Evolutionary conservation across 495 filamentous ascomycete species (phyloP).

Genomic region (Bacidia rubella): DNA sequence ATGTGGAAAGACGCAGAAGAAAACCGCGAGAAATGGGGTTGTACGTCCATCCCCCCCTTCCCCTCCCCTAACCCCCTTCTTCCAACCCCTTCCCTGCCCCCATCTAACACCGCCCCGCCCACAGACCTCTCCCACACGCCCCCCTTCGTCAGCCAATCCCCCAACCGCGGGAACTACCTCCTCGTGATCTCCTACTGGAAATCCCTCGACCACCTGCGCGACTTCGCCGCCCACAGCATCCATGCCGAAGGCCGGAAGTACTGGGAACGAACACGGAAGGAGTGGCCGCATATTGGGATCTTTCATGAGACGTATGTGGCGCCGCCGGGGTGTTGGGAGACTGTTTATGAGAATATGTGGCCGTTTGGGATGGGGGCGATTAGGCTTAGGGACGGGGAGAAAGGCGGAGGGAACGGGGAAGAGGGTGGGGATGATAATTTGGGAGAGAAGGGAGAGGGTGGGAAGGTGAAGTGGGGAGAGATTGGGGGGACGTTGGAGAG

Average conservation of each 20-base stretch:
- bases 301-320: constrained; percentile 36
- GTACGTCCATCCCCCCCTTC: constrained; percentile 3
- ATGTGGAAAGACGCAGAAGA: constrained; percentile 18
- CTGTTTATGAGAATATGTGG: constrained; percentile 27
- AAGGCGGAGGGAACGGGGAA: background rate
- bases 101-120: background rate
- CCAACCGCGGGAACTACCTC: constrained; percentile 8
- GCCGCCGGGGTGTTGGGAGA: constrained; percentile 30
- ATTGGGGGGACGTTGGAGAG: constrained; percentile 6
- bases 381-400: background rate
- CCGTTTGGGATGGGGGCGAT: constrained; percentile 19
- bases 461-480: background rate
- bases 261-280: constrained; percentile 26
- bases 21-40: constrained; percentile 24
- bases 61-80: too few relatives aligned
- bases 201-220: constrained; percentile 31
- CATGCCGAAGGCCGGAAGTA: constrained; percentile 36
- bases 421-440: constrained; percentile 4
- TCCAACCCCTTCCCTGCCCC: background rate
- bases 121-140: constrained; percentile 3
- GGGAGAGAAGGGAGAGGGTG: background rate
- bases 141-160: background rate
- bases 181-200: constrained; percentile 33
- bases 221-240: constrained; percentile 33
- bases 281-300: constrained; percentile 31